Evolutionary conservation across 2,329 filamentous ascomycete species (phyloP).

Genomic region (Cryphonectria japonica): DNA sequence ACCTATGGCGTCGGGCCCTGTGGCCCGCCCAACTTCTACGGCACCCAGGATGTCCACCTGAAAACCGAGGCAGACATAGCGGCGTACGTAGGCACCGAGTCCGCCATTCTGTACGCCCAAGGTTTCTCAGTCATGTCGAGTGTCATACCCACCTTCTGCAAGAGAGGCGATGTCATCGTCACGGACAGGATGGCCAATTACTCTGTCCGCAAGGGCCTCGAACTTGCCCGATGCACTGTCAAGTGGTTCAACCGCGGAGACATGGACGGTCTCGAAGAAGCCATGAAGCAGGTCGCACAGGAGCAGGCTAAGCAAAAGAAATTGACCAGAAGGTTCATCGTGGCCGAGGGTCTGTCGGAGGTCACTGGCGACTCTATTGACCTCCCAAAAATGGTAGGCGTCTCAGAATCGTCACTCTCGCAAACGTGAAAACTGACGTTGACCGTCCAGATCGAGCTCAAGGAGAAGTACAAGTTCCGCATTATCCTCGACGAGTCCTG

Average conservation of each 20-base stretch:
- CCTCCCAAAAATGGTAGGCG: constrained; percentile 78
- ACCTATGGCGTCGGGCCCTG: constrained; percentile 97
- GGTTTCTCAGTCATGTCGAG: constrained; percentile 96
- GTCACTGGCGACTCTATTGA: constrained; percentile 83
- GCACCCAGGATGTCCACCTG: constrained; percentile 97
- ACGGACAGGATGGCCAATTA: constrained; percentile 93
- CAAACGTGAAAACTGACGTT: not conserved
- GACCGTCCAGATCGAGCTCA: constrained; percentile 73
- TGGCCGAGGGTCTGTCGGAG: constrained; percentile 94
- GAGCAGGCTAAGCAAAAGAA: constrained; percentile 85
- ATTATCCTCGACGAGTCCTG: constrained; percentile 96
- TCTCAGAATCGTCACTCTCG: not conserved
- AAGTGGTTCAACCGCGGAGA: constrained; percentile 96
- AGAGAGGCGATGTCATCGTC: constrained; percentile 95
- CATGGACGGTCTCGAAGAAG: constrained; percentile 87
- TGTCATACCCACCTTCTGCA: constrained; percentile 95
- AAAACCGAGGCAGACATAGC: constrained; percentile 95
- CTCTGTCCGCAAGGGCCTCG: constrained; percentile 89
- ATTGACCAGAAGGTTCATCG: constrained; percentile 89
- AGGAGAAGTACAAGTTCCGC: constrained; percentile 96
- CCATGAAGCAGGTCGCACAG: constrained; percentile 82
- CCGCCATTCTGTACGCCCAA: constrained; percentile 94
- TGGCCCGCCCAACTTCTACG: constrained; percentile 96
- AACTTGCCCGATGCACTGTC: constrained; percentile 89
- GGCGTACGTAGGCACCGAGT: constrained; percentile 81